phyloP scores from a whole-genome alignment of 345 rosid genomes.

The Laguncularia racemosa region DNA sequence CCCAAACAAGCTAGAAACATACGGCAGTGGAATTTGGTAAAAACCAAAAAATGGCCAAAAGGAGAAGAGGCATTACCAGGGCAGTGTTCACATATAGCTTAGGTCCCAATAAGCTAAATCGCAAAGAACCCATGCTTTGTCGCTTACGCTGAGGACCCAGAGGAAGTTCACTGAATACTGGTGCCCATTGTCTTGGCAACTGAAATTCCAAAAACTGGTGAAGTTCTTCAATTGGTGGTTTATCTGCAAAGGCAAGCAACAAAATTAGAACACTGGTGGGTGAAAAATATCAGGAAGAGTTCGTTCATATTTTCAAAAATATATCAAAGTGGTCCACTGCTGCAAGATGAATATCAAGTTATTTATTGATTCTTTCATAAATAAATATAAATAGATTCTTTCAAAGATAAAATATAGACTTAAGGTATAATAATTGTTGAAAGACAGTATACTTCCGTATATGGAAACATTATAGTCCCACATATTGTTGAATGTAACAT shows the following conservation, averaged over 20 bases:
- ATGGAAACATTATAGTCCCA: too few species aligned
- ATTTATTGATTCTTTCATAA: too few species aligned
- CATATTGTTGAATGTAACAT: too few species aligned
- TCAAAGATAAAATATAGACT: too few species aligned
- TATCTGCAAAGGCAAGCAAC: constrained; percentile 44
- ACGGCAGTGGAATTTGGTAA: not conserved
- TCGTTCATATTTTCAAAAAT: not conserved
- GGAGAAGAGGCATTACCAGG: constrained; percentile 39
- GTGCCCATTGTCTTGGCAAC: constrained; percentile 97
- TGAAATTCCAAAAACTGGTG: constrained; percentile 96
- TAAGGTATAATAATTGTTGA: too few species aligned
- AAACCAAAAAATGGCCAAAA: constrained; percentile 1
- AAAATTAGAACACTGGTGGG: not conserved
- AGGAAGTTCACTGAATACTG: constrained; percentile 93
- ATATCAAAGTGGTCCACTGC: too few species aligned
- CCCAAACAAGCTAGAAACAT: too few species aligned
- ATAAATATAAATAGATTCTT: too few species aligned
- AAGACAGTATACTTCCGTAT: too few species aligned
- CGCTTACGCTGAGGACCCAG: constrained; percentile 90
- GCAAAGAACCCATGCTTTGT: constrained; percentile 58
- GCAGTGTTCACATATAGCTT: constrained; percentile 78
- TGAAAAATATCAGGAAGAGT: not conserved
- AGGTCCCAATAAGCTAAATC: constrained; percentile 88
- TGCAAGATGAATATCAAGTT: too few species aligned
- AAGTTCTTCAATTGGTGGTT: constrained; percentile 87